Evolutionary conservation across 2,329 filamentous ascomycete species (phyloP).

Genomic region (Fusarium mangiferae): DNA sequence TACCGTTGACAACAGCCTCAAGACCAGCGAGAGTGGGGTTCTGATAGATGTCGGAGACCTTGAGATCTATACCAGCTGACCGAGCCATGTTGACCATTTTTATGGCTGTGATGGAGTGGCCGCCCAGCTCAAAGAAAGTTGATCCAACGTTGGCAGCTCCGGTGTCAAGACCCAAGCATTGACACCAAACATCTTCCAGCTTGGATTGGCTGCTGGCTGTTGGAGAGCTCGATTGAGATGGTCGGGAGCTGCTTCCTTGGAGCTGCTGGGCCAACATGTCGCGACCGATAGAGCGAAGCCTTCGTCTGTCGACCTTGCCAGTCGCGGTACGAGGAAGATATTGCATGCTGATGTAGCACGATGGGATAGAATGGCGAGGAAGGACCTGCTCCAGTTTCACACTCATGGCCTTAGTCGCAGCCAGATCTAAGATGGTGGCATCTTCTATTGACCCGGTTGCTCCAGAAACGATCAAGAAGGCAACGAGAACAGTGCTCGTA

Average conservation of each 20-base stretch:
- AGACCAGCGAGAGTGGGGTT: neutral
- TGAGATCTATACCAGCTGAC: neutral
- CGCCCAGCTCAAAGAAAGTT: constrained; percentile 7
- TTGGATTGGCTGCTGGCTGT: neutral
- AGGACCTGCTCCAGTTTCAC: neutral
- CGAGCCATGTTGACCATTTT: constrained; percentile 15
- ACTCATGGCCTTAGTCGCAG: neutral
- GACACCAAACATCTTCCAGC: neutral
- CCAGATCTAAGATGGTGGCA: neutral
- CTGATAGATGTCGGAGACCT: constrained; percentile 4
- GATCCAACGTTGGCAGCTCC: neutral
- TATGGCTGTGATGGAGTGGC: constrained; percentile 9
- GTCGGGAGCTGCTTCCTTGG: fast-evolving
- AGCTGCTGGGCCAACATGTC: fast-evolving
- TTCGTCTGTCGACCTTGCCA: neutral
- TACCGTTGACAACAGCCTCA: neutral
- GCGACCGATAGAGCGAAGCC: neutral
- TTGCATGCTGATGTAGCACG: neutral
- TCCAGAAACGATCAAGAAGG: neutral
- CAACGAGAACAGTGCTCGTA: neutral
- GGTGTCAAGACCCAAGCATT: neutral
- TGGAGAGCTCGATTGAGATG: no score
- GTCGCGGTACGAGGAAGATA: neutral
- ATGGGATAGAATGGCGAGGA: neutral
- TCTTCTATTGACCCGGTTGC: fast-evolving